Percentiles rank a stretch among this genome's conserved stretches.
These are phyloP conservation scores for Solanum arcanum DNA, from an alignment of 257 asterid species.

Conservation along the genomic window DNA sequence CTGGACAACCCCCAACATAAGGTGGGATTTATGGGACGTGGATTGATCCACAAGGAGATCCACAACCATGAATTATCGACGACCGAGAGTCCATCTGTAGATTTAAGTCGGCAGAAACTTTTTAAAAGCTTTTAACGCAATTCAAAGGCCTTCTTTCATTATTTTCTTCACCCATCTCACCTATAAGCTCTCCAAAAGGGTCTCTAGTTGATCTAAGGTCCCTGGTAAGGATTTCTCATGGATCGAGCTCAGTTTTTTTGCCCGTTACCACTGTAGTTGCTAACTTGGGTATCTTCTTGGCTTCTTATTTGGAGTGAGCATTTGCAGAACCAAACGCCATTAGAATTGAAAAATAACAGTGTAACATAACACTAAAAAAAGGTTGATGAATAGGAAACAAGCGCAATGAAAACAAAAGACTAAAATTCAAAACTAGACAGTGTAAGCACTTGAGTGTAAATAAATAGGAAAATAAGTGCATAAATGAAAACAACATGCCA, in stretches of 20 bases:
- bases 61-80: background rate
- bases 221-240: background rate
- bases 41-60: background rate
- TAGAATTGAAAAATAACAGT: background rate
- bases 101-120: background rate
- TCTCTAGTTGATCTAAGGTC: background rate
- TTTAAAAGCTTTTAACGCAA: background rate
- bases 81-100: background rate
- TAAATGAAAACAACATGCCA: background rate
- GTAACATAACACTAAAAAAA: background rate
- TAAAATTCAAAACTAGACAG: background rate
- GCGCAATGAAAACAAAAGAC: background rate
- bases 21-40: background rate
- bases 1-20: background rate
- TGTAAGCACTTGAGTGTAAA: background rate
- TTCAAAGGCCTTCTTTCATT: too few species aligned
- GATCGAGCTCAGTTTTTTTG: background rate
- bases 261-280: background rate
- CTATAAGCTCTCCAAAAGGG: background rate
- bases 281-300: background rate
- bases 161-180: background rate
- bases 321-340: background rate
- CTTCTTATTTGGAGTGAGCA: background rate
- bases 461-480: background rate
- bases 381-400: background rate